A percentile compares a stretch with the other conserved stretches of the same genome.
Conservation (phyloP, 805 yeast genomes). For the Candida verbasci region DNA sequence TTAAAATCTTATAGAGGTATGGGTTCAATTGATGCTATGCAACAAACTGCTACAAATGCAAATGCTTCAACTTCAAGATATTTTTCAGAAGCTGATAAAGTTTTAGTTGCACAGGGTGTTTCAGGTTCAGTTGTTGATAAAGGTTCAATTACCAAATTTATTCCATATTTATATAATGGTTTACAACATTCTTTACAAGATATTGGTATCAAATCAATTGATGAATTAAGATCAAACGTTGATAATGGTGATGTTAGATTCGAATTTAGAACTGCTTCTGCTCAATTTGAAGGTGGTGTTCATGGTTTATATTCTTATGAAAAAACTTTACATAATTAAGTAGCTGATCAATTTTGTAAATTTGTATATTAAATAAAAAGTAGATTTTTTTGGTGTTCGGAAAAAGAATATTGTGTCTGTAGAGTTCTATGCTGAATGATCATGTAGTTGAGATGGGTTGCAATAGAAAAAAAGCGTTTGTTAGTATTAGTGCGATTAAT, state of each 20-base stretch:
- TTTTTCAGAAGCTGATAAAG: constrained; percentile 93
- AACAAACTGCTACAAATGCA: constrained; percentile 79
- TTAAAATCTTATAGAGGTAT: constrained; percentile 97
- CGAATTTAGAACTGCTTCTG: constrained; percentile 97
- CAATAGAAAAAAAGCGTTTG: no score
- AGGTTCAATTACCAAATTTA: constrained; percentile 89
- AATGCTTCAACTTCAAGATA: constrained; percentile 98
- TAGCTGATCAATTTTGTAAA: not conserved
- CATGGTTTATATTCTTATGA: constrained; percentile 95
- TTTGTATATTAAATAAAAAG: no score
- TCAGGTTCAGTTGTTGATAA: constrained; percentile 95
- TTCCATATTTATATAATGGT: constrained; percentile 93
- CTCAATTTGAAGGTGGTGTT: constrained; percentile 98
- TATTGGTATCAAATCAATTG: constrained; percentile 76
- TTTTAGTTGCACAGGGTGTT: constrained; percentile 98
- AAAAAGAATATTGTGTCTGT: no score
- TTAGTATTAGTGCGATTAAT: no score
- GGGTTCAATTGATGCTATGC: constrained; percentile 99
- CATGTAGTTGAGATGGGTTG: no score
- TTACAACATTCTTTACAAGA: constrained; percentile 98
- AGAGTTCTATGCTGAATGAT: no score
- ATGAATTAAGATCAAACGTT: constrained; percentile 60
- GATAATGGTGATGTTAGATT: constrained; percentile 74
- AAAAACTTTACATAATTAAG: constrained; percentile 88
- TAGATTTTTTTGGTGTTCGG: not conserved